phyloP scores from a whole-genome alignment of 1,284 basidiomycete species.

The Hemileia vastatrix region DNA sequence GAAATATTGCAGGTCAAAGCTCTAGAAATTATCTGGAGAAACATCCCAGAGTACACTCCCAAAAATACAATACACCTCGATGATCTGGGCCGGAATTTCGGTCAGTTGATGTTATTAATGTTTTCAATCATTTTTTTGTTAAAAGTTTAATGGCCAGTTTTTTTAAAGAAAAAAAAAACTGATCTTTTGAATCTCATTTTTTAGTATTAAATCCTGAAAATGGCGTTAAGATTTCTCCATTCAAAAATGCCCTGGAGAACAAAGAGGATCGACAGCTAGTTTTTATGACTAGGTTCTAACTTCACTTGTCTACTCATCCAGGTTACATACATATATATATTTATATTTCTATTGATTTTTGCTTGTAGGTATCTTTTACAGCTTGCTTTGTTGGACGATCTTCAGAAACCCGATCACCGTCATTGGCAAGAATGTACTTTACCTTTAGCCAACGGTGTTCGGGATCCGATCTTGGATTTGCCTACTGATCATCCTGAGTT shows the following conservation, averaged over 20 bases:
- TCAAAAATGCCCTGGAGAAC: conserved; percentile 54
- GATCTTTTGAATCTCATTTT: conserved; percentile 55
- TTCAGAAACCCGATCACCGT: conserved; percentile 9
- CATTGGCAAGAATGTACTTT: conserved; percentile 18
- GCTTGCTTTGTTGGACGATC: conserved; percentile 6
- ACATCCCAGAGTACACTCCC: conserved; percentile 67
- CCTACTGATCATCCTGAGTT: conserved; percentile 13
- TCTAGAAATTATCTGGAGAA: conserved; percentile 75
- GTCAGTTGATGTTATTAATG: conserved; percentile 40
- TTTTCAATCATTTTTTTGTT: background rate
- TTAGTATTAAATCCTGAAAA: conserved; percentile 76
- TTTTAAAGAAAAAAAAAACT: background rate
- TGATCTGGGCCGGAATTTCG: conserved; percentile 52
- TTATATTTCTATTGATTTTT: background rate
- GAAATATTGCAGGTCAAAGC: conserved; percentile 56
- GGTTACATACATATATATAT: background rate
- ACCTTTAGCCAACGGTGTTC: conserved; percentile 1
- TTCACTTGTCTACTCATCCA: background rate
- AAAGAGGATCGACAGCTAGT: conserved; percentile 21
- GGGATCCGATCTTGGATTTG: conserved; percentile 10
- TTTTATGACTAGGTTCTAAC: conserved; percentile 14
- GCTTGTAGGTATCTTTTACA: conserved; percentile 13
- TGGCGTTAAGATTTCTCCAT: conserved; percentile 71
- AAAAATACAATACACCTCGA: conserved; percentile 79
- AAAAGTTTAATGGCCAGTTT: background rate